Evolutionary conservation across 495 filamentous ascomycete species (phyloP), one percentile per base, ranked within the genome.

Genomic region (Penicillium egyptiacum): DNA sequence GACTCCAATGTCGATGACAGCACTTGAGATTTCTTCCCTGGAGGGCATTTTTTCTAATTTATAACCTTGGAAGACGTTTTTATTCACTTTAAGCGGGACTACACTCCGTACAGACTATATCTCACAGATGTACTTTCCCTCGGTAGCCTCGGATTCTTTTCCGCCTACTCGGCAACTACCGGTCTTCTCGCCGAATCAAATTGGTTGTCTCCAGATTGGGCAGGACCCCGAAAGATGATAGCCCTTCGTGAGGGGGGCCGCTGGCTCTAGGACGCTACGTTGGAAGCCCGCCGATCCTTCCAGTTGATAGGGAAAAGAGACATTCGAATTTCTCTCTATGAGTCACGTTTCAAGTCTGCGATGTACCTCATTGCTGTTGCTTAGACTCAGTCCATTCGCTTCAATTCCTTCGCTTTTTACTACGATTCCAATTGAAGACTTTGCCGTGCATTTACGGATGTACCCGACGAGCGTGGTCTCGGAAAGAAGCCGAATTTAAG

Each of bases 121-220:
- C 22, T 25, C 43, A 6, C 2, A 8, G 6, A 14, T 3, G 2
- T 16, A 45, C 16, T 35, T 30, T 40, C 35, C 47, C 47, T 50
- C 48, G 48, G 49, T 23, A 48, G 37, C 31, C 17, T 63, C 66
- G 66, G 66, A 66, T 68, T 64, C 56, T 68, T 68, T 68, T 68
- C 66, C 66, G 66, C 50, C 44, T 49, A 39, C 40, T 55, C 57
- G 53, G 50, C 37, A 48, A 39, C 41, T 45, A 37, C 61, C 59
- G 65, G 54, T 31, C 28, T 60, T 62, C 48, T 56, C 33, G 28
- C 61, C 55, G 48, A 60, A 48, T 51, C 56, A 35, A 14, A 55
- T 8, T 33, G 30, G 20, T 26, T 43, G 22, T 22, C n/a, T 28
- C 20, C 28, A 31, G 31, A 52, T 57, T 42, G 31, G 49, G 20